Evolutionary conservation across 768 basidiomycete species (phyloP).

Genomic region (Kwoniella sp.): DNA sequence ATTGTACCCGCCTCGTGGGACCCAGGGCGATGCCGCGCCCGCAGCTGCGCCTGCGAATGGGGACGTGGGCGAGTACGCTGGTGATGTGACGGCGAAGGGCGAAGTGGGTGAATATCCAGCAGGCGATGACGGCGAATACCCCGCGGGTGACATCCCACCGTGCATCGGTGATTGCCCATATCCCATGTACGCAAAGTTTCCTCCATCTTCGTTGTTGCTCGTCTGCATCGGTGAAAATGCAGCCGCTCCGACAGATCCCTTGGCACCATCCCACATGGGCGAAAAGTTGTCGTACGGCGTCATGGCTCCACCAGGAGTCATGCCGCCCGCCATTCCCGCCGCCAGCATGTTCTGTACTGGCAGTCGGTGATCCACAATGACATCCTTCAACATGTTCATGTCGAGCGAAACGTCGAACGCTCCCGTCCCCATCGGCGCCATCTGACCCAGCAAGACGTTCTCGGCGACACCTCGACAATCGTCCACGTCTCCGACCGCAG

Average conservation of each 20-base stretch:
- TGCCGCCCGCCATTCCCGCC: constrained; percentile 40
- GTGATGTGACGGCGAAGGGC: constrained; percentile 51
- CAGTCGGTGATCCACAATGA: constrained; percentile 90
- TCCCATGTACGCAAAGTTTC: constrained; percentile 64
- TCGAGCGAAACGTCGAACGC: constrained; percentile 93
- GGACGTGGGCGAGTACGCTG: constrained; percentile 82
- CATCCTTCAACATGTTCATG: constrained; percentile 97
- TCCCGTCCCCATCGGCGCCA: constrained; percentile 99
- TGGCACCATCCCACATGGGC: constrained; percentile 67
- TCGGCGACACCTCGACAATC: constrained; percentile 98
- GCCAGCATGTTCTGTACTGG: constrained; percentile 49
- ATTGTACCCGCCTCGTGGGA: constrained; percentile 64
- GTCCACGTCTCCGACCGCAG: constrained; percentile 95
- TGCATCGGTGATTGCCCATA: constrained; percentile 83
- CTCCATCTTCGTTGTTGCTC: constrained; percentile 75
- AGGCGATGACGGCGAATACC: constrained; percentile 46
- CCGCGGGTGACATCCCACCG: constrained; percentile 53
- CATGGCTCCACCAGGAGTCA: constrained; percentile 57
- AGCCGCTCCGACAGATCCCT: constrained; percentile 77
- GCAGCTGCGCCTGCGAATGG: constrained; percentile 69
- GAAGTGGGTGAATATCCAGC: constrained; percentile 66
- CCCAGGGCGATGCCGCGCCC: constrained; percentile 84
- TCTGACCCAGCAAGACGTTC: constrained; percentile 97
- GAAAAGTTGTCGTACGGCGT: constrained; percentile 94
- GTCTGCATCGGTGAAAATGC: constrained; percentile 93